Conservation (phyloP, 768 basidiomycete genomes). For the Mycena haematopus region DNA sequence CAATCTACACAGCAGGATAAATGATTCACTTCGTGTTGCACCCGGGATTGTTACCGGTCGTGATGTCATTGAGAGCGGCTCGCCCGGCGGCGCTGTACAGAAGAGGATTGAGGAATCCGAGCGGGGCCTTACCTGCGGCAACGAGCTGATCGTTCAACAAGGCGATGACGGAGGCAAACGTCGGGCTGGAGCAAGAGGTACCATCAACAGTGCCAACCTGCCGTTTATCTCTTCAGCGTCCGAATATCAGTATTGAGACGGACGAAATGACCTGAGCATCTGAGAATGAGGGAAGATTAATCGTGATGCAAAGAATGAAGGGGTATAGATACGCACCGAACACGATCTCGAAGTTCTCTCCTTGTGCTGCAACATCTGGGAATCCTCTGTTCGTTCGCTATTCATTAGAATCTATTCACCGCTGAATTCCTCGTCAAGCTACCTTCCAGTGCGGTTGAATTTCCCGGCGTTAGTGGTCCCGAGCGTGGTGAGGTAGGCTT, state of each 20-base stretch:
- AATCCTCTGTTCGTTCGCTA: too few species aligned
- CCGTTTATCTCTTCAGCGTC: background rate
- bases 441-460: conserved; percentile 32
- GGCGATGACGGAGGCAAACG: conserved; percentile 49
- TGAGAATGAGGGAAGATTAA: background rate
- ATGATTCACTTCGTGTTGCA: conserved; percentile 36
- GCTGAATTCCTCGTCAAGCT: too few species aligned
- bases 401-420: too few species aligned
- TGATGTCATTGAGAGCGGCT: conserved; percentile 46
- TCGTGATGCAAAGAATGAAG: too few species aligned
- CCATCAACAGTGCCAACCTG: conserved; percentile 37
- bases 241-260: conserved; percentile 1
- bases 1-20: background rate
- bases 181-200: conserved; percentile 50
- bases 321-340: conserved; percentile 5
- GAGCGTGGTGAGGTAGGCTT: conserved; percentile 18
- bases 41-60: conserved; percentile 43
- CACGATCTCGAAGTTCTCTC: conserved; percentile 33
- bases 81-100: conserved; percentile 40
- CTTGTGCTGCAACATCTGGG: conserved; percentile 56
- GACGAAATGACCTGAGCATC: conserved; percentile 8
- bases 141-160: conserved; percentile 51
- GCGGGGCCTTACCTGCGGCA: conserved; percentile 34
- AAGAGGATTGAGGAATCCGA: conserved; percentile 41
- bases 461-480: conserved; percentile 30